These are phyloP conservation scores for Lentinula detonsa DNA, from an alignment of 768 basidiomycete species.

Conservation along the genomic window DNA sequence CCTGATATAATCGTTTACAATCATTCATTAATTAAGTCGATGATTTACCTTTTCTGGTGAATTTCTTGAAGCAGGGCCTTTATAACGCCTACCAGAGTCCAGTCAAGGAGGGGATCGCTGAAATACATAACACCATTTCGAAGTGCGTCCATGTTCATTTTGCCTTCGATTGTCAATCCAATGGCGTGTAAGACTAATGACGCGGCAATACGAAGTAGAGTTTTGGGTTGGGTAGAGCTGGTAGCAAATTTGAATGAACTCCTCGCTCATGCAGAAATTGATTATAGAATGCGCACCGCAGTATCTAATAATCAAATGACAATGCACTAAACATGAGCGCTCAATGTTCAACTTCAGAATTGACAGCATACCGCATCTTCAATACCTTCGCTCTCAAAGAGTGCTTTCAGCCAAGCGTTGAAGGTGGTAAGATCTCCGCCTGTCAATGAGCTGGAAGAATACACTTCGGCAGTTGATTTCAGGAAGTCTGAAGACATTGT, in stretches of 20 bases:
- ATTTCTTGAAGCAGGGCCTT: conserved; percentile 58
- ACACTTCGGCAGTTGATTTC: conserved; percentile 37
- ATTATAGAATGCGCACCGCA: conserved; percentile 17
- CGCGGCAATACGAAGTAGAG: conserved; percentile 60
- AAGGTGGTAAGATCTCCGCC: conserved; percentile 39
- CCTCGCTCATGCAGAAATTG: neutral
- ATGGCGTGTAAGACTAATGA: conserved; percentile 65
- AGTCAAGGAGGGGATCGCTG: conserved; percentile 63
- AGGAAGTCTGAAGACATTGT: conserved; percentile 47
- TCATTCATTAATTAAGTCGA: no score
- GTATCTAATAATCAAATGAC: conserved; percentile 1
- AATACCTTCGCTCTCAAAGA: conserved; percentile 84
- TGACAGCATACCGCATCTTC: conserved; percentile 58
- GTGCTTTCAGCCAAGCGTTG: conserved; percentile 64
- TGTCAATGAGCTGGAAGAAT: conserved; percentile 33
- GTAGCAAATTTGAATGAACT: neutral
- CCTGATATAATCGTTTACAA: conserved; percentile 23
- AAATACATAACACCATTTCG: conserved; percentile 78
- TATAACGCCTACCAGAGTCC: conserved; percentile 76
- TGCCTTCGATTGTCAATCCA: conserved; percentile 33
- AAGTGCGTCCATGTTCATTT: conserved; percentile 63
- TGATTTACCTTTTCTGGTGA: conserved; percentile 43
- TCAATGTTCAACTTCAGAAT: neutral
- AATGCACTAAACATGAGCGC: neutral
- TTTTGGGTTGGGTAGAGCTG: conserved; percentile 68